phyloP scores from a whole-genome alignment of 2,329 filamentous ascomycete species.

The Cladophialophora bantiana region DNA sequence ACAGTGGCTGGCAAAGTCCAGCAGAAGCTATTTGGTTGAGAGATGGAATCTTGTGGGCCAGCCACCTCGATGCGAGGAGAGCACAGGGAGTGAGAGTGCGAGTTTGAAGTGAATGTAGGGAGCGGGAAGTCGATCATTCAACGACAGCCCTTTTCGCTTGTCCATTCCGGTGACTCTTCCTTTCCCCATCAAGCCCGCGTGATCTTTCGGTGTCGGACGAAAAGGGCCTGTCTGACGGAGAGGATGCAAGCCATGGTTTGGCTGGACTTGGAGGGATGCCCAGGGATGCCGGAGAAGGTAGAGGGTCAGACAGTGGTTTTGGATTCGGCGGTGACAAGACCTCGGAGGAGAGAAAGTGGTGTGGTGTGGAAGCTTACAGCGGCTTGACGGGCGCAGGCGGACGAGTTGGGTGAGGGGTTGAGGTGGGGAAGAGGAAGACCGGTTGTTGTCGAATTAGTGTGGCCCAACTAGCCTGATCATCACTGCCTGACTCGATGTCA shows the following conservation, averaged over 20 bases:
- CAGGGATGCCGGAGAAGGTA: background rate
- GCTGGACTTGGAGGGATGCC: background rate
- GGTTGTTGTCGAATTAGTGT: background rate
- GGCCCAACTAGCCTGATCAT: background rate
- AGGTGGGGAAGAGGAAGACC: background rate
- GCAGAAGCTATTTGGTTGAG: background rate
- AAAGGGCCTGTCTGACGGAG: background rate
- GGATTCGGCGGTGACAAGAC: background rate
- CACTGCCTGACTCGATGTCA: too few relatives aligned
- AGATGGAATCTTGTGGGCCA: constrained; percentile 5
- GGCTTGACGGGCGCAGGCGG: background rate
- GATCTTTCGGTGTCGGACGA: constrained; percentile 1
- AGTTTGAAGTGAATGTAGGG: constrained; percentile 3
- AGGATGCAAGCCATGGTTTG: background rate
- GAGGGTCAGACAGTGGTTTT: background rate
- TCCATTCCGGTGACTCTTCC: background rate
- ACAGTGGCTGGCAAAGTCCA: background rate
- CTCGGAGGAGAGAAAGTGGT: background rate
- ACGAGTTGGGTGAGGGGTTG: background rate
- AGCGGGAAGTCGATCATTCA: constrained; percentile 6
- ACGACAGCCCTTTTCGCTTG: background rate
- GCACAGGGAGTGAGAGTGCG: background rate
- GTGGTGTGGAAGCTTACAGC: constrained; percentile 1
- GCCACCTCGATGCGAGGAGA: constrained; percentile 7
- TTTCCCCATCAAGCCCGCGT: constrained; percentile 10